These are phyloP conservation scores for Calonectria ilicicola DNA, from an alignment of 2,329 filamentous ascomycete species.

Conservation along the genomic window DNA sequence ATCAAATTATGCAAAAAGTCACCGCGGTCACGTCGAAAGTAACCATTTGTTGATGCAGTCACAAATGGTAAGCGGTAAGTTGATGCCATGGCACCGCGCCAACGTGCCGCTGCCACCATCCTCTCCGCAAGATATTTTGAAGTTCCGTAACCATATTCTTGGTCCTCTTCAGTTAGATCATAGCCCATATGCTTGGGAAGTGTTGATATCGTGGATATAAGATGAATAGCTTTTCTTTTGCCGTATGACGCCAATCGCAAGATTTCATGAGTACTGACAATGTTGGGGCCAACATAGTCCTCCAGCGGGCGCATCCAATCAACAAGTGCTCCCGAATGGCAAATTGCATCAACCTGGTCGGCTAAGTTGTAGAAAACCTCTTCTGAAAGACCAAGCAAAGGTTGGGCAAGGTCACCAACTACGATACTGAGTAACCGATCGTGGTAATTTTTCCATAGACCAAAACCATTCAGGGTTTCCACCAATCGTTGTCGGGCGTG, in stretches of 20 bases:
- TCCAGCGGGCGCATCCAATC: background rate
- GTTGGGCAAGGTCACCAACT: background rate
- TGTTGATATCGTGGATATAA: background rate
- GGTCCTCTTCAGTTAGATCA: background rate
- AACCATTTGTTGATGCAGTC: background rate
- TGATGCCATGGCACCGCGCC: background rate
- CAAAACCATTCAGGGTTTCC: background rate
- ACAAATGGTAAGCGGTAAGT: background rate
- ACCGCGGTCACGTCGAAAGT: background rate
- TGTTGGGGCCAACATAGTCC: background rate
- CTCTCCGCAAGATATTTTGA: background rate
- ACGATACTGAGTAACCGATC: background rate
- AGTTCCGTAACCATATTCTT: background rate
- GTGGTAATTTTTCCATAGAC: background rate
- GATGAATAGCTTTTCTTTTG: background rate
- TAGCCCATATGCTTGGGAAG: background rate
- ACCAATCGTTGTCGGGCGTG: background rate
- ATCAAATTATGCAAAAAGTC: background rate
- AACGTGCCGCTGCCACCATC: background rate
- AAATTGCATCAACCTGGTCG: background rate
- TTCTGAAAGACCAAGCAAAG: background rate
- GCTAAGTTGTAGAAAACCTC: background rate
- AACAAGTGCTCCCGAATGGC: background rate
- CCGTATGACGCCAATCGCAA: background rate
- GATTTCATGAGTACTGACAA: background rate